Base-by-base conservation (phyloP, 148 eudicot genomes). In the Cornus kousa region DNA sequence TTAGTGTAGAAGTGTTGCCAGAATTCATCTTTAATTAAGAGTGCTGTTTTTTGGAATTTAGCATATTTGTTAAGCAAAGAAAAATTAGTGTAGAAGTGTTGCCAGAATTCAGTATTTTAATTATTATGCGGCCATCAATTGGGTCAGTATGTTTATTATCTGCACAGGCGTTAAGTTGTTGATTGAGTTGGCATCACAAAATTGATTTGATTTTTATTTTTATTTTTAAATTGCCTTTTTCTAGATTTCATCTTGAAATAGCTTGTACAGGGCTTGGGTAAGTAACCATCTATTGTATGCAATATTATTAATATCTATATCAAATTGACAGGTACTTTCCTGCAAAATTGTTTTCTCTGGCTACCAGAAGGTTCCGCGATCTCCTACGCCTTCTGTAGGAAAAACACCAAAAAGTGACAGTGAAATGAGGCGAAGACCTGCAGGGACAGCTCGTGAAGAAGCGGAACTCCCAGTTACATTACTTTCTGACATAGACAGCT, bases 401-500 rank as follows among this genome's bases (percentile, higher is more conserved):
- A 94, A 85, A 84, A 77, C 84, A 70, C 90, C 88, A 74, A 87
- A 85, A 86, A 87, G 87, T 79, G 93, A 90, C 57, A 78, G 86
- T 72, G 98, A 92, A 77, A 76, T 83, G 70, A 90, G 85, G 87
- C 87, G 85, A 85, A 94, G 87, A 84, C 86, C 86, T 72, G 88
- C 80, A 71, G 88, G 85, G 12, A 72, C 85, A 48, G 70, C 83
- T 35, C 94, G 78, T 75, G 88, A 88, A 77, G 90, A 89, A 39
- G 90, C 88, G 85, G 92, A 86, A 33, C 82, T 92, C 74, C 94
- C 99, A 28, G 87, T 87, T 80, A 88, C 93, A 81, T 86, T 87
- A 79, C 97, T 96, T 50, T 91, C 99, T 77, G 99, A 96, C 32
- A 70, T 82, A 57, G 99, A 96, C 81, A 96, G 99, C 85, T 86